Evolutionary conservation across 306 rosid species (phyloP), one percentile per base, ranked within the genome.

Genomic region (Trifolium subterraneum): DNA sequence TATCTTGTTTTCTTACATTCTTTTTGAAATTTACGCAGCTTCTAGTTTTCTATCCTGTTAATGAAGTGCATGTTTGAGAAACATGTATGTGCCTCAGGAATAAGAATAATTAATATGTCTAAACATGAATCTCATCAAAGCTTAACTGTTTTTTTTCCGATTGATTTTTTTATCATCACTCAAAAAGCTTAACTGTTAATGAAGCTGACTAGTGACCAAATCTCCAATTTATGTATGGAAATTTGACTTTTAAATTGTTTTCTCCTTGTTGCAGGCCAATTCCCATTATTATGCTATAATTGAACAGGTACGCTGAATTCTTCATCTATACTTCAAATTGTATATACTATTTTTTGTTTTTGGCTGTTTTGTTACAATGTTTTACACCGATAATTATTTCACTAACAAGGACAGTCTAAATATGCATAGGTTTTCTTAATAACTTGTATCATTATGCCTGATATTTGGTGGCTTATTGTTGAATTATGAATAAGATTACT

Each of bases 261-360:
- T 78, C 65, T 71, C 65, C 38, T 81, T 69, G 51, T 15, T 90
- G 96, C 99, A 94, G 99, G 99, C 99, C 41, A 94, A 94, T 85
- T 92, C 97, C 64, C 96, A 94, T 81, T 94, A 87, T 68, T 94
- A 70, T 86, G 85, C 97, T 74, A 90, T 94, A 80, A 92, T 94
- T 68, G 99, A 94, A 84, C 99, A 94, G 99, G 99, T 94, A 90
- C 74, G 45, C 64, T 31, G 56, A 67, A 78, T 75, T 74, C 73
- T 77, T 72, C 66, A 70, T 82, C 80, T 73, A 48, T 58, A 50
- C 69, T 35, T 36, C 19, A 71, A 38, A 56, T 72, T 70, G 47
- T 67, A 62, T 25, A 7, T 68, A 23, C 62, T 44, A 2, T 45
- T 56, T 56, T 19, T 54, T 38, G 39, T 36, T 63, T 47, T 55